phyloP scores from a whole-genome alignment of 2,329 filamentous ascomycete species.

The Emmonsiellopsis sp. region DNA sequence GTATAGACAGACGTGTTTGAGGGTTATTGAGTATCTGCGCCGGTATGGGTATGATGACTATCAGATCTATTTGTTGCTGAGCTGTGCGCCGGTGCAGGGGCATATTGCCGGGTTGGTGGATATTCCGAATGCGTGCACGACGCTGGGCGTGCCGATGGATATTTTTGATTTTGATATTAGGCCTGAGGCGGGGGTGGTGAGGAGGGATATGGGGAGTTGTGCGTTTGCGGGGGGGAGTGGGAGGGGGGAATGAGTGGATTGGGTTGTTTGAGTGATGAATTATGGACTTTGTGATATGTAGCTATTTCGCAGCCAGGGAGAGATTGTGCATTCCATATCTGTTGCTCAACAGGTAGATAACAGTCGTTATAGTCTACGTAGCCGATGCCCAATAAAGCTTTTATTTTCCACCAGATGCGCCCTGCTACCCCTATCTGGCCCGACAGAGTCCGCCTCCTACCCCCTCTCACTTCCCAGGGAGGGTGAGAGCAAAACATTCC shows the following conservation, averaged over 20 bases:
- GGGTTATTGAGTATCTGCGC: slow-evolving; percentile 69
- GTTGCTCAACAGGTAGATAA: too few species aligned
- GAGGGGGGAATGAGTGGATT: not conserved
- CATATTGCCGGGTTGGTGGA: slow-evolving; percentile 85
- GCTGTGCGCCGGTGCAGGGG: slow-evolving; percentile 77
- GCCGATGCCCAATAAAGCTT: too few species aligned
- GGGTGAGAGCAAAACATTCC: too few species aligned
- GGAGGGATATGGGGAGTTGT: slow-evolving; percentile 52
- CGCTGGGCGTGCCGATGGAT: slow-evolving; percentile 78
- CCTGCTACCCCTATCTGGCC: too few species aligned
- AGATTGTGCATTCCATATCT: too few species aligned
- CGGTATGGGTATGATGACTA: slow-evolving; percentile 63
- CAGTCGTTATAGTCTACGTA: too few species aligned
- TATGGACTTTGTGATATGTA: too few species aligned
- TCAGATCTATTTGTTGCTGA: slow-evolving; percentile 77
- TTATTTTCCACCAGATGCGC: too few species aligned
- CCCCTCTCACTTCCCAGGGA: too few species aligned
- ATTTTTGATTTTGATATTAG: slow-evolving; percentile 92
- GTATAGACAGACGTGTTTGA: slow-evolving; percentile 70
- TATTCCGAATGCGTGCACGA: slow-evolving; percentile 85
- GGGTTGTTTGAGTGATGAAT: too few species aligned
- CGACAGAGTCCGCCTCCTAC: too few species aligned
- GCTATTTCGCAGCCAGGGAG: too few species aligned
- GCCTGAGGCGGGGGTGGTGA: slow-evolving; percentile 51
- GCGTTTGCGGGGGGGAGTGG: not conserved